These are phyloP conservation scores for Cystoderma amianthinum DNA, from an alignment of 768 basidiomycete species.

Conservation along the genomic window DNA sequence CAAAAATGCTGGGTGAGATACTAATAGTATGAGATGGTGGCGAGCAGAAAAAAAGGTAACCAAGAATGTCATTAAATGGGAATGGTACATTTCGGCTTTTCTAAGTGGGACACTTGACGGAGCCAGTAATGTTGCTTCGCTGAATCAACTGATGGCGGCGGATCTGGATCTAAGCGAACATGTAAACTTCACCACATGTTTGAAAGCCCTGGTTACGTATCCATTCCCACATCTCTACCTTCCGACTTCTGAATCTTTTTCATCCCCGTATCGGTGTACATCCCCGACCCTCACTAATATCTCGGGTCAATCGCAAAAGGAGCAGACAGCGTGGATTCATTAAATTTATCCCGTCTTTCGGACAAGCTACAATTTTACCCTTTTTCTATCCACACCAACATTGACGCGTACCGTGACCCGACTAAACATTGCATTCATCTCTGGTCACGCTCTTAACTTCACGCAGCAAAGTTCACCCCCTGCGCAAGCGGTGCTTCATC, in stretches of 20 bases:
- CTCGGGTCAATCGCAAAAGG: slow-evolving; percentile 2
- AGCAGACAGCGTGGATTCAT: background rate
- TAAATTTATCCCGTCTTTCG: too few relatives aligned
- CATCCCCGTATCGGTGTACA: slow-evolving; percentile 5
- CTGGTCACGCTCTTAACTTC: slow-evolving; percentile 8
- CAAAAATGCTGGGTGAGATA: slow-evolving; percentile 12
- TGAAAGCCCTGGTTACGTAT: slow-evolving; percentile 20
- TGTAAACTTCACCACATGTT: slow-evolving; percentile 10
- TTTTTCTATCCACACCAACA: too few relatives aligned
- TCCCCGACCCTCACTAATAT: background rate
- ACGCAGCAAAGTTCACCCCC: slow-evolving; percentile 76
- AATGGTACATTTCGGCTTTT: slow-evolving; percentile 23
- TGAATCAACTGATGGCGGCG: background rate
- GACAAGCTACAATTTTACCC: too few relatives aligned
- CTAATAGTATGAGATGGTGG: slow-evolving; percentile 9
- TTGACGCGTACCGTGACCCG: background rate
- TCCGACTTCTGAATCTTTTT: background rate
- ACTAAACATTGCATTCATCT: background rate
- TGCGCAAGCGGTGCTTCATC: slow-evolving; percentile 87
- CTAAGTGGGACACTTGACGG: slow-evolving; percentile 18
- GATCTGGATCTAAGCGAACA: slow-evolving; percentile 8
- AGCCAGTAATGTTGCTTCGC: slow-evolving; percentile 7
- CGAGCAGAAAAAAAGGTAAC: slow-evolving; percentile 18
- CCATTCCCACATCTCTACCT: slow-evolving; percentile 8
- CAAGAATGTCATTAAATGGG: slow-evolving; percentile 25